Conservation (phyloP, 1,284 basidiomycete genomes). For the Heterobasidion irregulare region DNA sequence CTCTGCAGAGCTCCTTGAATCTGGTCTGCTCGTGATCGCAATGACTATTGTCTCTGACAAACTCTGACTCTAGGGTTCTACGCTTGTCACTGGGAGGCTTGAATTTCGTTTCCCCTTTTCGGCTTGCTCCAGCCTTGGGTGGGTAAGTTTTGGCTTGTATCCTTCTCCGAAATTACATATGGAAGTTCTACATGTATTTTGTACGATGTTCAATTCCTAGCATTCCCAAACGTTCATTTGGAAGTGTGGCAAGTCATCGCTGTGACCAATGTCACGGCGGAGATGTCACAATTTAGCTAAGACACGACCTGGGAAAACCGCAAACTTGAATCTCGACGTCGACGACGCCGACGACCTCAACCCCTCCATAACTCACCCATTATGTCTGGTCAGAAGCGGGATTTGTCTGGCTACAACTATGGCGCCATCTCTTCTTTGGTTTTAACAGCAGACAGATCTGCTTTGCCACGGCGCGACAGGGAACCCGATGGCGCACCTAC, state of each 20-base stretch:
- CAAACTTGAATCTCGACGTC: slow-evolving; percentile 3
- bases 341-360: slow-evolving; percentile 4
- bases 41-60: too few relatives aligned
- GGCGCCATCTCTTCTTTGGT: slow-evolving; percentile 12
- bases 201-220: too few relatives aligned
- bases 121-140: not conserved
- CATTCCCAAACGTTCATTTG: too few relatives aligned
- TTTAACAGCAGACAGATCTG: slow-evolving; percentile 10
- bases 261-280: too few relatives aligned
- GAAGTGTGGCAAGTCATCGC: too few relatives aligned
- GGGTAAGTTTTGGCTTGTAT: too few relatives aligned
- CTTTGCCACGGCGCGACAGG: slow-evolving; percentile 41
- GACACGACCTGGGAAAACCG: too few relatives aligned
- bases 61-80: too few relatives aligned
- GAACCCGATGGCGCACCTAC: slow-evolving; percentile 97
- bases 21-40: not conserved
- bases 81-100: too few relatives aligned
- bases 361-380: not conserved
- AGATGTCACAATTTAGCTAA: too few relatives aligned
- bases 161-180: too few relatives aligned
- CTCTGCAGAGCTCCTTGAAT: not conserved
- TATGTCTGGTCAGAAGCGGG: slow-evolving; percentile 12
- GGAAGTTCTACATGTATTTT: too few relatives aligned
- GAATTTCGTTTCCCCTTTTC: not conserved
- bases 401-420: slow-evolving; percentile 13